Evolutionary conservation across 805 yeast genomes (phyloP).

Genomic region (Candida boleticola): DNA sequence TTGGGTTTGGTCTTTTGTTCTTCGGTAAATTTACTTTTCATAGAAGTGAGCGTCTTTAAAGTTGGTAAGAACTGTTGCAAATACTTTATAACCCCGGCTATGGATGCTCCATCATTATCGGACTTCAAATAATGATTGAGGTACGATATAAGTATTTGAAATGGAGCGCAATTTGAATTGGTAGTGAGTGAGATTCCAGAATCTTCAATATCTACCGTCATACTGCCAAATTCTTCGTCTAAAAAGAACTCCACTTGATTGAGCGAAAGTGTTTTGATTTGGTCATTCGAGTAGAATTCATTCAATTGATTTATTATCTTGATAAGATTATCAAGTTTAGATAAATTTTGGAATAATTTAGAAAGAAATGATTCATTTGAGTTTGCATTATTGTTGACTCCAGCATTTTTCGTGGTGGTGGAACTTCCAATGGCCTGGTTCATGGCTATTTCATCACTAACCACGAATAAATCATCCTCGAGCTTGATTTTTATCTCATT

Average conservation of each 20-base stretch:
- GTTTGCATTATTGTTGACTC: constrained; percentile 7
- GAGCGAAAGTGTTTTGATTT: constrained; percentile 24
- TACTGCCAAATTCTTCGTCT: constrained; percentile 19
- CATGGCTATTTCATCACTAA: constrained; percentile 17
- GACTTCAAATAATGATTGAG: constrained; percentile 21
- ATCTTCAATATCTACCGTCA: constrained; percentile 19
- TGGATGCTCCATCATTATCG: constrained; percentile 7
- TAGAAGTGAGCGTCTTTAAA: constrained; percentile 19
- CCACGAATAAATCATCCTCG: constrained; percentile 23
- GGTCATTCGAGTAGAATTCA: constrained; percentile 18
- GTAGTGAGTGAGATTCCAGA: constrained; percentile 6
- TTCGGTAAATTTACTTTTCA: constrained; percentile 12
- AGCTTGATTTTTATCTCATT: constrained; percentile 21
- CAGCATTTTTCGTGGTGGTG: constrained; percentile 22
- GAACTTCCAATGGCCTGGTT: not conserved
- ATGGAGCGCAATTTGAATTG: constrained; percentile 3
- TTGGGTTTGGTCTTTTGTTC: constrained; percentile 9
- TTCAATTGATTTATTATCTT: constrained; percentile 32
- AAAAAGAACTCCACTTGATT: constrained; percentile 28
- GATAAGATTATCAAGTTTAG: constrained; percentile 30
- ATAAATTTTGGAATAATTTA: constrained; percentile 26
- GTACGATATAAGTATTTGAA: constrained; percentile 19
- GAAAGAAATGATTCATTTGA: constrained; percentile 2
- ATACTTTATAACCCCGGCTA: constrained; percentile 34
- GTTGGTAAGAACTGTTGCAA: constrained; percentile 31